Base-by-base conservation (phyloP, 495 filamentous ascomycete genomes). In the Talaromyces proteolyticus region DNA sequence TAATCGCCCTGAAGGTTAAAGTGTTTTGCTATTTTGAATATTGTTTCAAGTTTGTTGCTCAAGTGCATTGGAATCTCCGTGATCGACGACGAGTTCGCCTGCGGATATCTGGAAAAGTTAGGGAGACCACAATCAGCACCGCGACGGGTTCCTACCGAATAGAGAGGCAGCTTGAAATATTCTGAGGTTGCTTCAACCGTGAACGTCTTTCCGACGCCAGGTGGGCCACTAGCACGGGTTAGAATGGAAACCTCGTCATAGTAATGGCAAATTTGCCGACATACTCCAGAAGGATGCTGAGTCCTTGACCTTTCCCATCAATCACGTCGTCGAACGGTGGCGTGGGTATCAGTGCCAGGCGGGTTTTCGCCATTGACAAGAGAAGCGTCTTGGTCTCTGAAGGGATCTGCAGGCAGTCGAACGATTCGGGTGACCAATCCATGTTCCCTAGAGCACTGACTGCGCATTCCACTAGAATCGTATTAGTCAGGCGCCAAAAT, bases 151-250 rank as follows among this genome's bases (percentile, higher is more conserved):
- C 50, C 4, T 23, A 56, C 57, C 38, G 59, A 59, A 38, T 64
- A 64, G 44, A 67, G 60, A 39, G 58, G 57, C 41, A 52, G 55
- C 38, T 60, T 42, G 49, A 65, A 53, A 40, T 54, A 46, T 38
- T 67, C 61, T 24, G 54, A 62, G 43, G 63, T 51, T 59, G 53
- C 58, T 51, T 69, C 55, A 45, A 62, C 61, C 4, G 61, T 66
- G 47, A 63, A 61, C 16, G 60, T 66, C 59, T 68, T 68, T 20
- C 64, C 56, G 38, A 68, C 61, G 10, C 65, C 57, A 17, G 63
- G 63, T 16, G 51, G 57, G 24, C 64, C 53, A 61, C 58, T 63
- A 57, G 50, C 5, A 29, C 26, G 26, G 26, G 26, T 29, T 29
- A 29, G 26, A 29, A 29, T 12, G 26, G 26, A 29, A 29, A 12